Evolutionary conservation across 2,329 filamentous ascomycete genomes (phyloP), one percentile per base, ranked within the genome.

Genomic region (Penicillium vulpinum): DNA sequence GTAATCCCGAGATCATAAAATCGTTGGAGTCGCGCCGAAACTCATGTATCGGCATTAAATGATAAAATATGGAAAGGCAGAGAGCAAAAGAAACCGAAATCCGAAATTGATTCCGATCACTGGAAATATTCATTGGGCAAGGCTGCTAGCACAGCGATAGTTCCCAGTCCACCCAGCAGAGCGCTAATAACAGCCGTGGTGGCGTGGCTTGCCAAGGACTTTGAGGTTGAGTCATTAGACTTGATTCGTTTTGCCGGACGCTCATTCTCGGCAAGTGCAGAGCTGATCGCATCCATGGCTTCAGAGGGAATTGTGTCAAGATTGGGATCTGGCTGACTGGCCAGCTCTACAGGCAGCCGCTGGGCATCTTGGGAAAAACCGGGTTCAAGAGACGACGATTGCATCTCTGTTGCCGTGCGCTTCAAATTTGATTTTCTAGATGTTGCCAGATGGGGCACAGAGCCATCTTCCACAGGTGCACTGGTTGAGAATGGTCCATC

Each of bases 51-150:
- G 21, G 33, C 28, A 35, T 39, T 45, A 51, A 56, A 40, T 56
- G 35, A 40, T 45, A 44, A 52, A 35, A 46, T 13, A 39, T 31
- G 33, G 45, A 35, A 29, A 18, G 3, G 11, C 15, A 26, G 18
- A 21, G 21, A 38, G 39, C 11, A 47, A 40, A 39, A 11, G 16
- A 21, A 31, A 40, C 21, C 31, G 22, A 52, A 44, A n/a, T 2
- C 7, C n/a, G n/a, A n/a, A 22, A 24, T 16, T 26, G 31, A 44
- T 31, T 5, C 6, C 31, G 16, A 36, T 62, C 64, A 77, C 38
- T 68, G 62, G 62, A 79, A 79, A 61, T 73, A 79, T 50, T 78
- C 75, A 6, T 72, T 66, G 9, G 77, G 77, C 15, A 80, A 68
- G 24, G 76, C 69, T 13, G 76, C 75, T 43, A 80, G 67, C 18